Base-by-base conservation (phyloP, 1,284 basidiomycete species). In the Rugosomyces carneus region DNA sequence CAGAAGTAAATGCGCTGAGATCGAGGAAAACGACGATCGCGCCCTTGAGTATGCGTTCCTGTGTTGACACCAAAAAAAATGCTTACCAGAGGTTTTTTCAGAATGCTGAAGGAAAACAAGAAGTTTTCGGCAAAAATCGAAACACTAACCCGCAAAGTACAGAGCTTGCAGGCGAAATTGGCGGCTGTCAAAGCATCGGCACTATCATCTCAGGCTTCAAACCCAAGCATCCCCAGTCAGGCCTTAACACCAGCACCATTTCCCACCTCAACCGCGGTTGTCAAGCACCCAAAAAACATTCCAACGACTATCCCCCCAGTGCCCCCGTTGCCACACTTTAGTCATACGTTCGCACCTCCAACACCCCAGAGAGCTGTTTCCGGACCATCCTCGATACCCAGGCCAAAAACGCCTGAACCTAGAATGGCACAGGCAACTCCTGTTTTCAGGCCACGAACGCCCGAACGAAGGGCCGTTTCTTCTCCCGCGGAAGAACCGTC, bases 21-120 rank as follows among this genome's bases (percentile, higher is more conserved):
- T 89, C 48, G 86, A 89, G 58, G 83, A 84, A 53, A 85, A 88
- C 47, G 86, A 89, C 53, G 87, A 89, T 59, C 77, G 77, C 34
- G 77, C 80, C 48, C 77, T 89, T 48, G 83, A 83, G 86, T 89
- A 64, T 55, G 85, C 74, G 18, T 36, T 38, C n/a, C 13, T 15
- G 13, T 40, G 48, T 26, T 38, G 11, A 4, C 13, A 31, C 3
- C 3, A 8, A 38, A 39, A 16, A 18, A 21, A 27, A 51, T 27
- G 45, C 53, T 55, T 39, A 54, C 40, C 34, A 48, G 13, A 26
- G 15, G 13, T 44, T 26, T 10, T 18, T 6, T 35, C 50, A 89
- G 85, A 55, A 74, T 85, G 59, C 61, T 86, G 49, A 88, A 87
- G 60, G 80, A 82, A 53, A 88, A 86, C 66, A 89, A 87, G 68